Evolutionary conservation across 2,329 filamentous ascomycete genomes (phyloP), one percentile per base, ranked within the genome.

Genomic region (Huntiella omanensis): DNA sequence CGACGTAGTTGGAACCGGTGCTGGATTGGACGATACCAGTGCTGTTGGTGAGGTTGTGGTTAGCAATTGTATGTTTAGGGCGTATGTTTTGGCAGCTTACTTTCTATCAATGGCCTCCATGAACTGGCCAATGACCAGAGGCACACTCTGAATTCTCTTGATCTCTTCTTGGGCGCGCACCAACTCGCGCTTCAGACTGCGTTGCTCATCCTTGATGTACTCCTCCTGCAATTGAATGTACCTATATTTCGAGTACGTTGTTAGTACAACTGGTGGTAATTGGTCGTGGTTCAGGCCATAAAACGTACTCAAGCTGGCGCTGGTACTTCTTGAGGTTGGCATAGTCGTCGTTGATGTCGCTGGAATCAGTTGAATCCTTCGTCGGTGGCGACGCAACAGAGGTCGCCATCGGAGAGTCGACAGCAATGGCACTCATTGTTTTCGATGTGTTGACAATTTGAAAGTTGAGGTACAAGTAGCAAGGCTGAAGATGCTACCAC

Each of bases 51-150:
- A 32, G n/a, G 7, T 32, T 16, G 19, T 15, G 40, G 44, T 43
- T 43, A 36, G 45, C 43, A 16, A 40, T 39, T 38, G 49, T 17
- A 34, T 48, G 55, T 48, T 56, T 55, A 46, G 3, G 46, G 17
- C 12, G 40, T 44, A 12, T 38, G 40, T 12, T 42, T 19, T 49
- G 34, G 17, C 43, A 50, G 16, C 74, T 62, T 72, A 93, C 85
- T 95, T 98, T 66, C 98, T 91, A 63, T 98, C 91, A 60, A 98
- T 98, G 47, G 91, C 91, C 66, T 98, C 91, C 91, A 98, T 98
- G 61, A 98, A 98, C 65, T 98, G 91, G 51, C 91, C 91, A 61
- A 98, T 98, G 52, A 98, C 91, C 52, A 98, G 68, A 22, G 91
- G 91, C 46, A 98, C 91, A 62, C 86, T 95, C 68, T 98, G 91